These are phyloP conservation scores for Polygonum aviculare DNA, from an alignment of 148 eudicot species.

Conservation along the genomic window DNA sequence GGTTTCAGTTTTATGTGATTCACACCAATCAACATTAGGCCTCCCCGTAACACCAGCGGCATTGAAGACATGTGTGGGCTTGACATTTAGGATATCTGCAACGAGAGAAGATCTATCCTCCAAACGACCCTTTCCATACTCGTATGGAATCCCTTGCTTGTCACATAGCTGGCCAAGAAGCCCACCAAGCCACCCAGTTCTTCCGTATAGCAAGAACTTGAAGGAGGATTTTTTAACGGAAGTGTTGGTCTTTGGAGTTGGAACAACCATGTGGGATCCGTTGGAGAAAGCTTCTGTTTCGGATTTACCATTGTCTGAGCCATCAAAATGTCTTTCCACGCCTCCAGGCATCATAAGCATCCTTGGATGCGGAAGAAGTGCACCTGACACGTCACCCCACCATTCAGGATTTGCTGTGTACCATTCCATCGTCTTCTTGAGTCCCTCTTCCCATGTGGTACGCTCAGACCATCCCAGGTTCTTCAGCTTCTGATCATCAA, in stretches of 20 bases:
- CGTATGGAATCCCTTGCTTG: constrained; percentile 42
- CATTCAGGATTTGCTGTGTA: constrained; percentile 43
- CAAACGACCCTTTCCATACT: constrained; percentile 52
- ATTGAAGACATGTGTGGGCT: constrained; percentile 59
- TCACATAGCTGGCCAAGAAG: constrained; percentile 49
- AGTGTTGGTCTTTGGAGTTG: constrained; percentile 21
- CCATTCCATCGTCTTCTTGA: constrained; percentile 63
- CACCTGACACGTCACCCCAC: constrained; percentile 67
- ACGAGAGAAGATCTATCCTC: constrained; percentile 35
- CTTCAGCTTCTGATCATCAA: constrained; percentile 60
- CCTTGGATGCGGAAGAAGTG: constrained; percentile 44
- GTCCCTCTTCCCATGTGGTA: constrained; percentile 57
- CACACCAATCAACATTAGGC: constrained; percentile 77
- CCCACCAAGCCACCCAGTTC: constrained; percentile 63
- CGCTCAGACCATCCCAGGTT: constrained; percentile 54
- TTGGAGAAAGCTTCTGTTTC: constrained; percentile 13
- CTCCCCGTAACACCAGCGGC: constrained; percentile 72
- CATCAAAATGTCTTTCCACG: constrained; percentile 27
- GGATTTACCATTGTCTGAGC: constrained; percentile 18
- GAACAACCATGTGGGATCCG: constrained; percentile 20
- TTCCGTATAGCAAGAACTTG: constrained; percentile 55
- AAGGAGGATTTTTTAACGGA: constrained; percentile 23
- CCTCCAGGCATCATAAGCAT: constrained; percentile 52
- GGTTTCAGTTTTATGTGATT: constrained; percentile 55
- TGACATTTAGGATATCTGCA: constrained; percentile 36